phyloP scores from a whole-genome alignment of 257 asterid species.

The Orobanche coerulescens region DNA sequence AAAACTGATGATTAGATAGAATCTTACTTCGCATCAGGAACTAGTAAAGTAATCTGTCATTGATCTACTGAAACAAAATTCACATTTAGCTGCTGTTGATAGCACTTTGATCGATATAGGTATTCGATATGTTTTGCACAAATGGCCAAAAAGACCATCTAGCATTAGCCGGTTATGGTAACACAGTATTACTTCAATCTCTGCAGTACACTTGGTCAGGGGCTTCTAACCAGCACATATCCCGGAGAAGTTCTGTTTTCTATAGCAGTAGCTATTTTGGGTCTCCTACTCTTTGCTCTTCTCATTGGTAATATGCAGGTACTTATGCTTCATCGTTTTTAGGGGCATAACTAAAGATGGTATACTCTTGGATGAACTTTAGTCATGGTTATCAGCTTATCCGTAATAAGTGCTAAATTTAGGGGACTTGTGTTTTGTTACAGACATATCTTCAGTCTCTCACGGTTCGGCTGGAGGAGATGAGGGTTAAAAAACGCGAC shows the following conservation, averaged over 20 bases:
- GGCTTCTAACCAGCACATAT: slow-evolving; percentile 83
- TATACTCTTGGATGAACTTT: not conserved
- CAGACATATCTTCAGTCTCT: slow-evolving; percentile 97
- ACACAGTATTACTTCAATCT: slow-evolving; percentile 16
- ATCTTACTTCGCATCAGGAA: not conserved
- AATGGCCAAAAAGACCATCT: not conserved
- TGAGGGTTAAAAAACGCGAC: slow-evolving; percentile 86
- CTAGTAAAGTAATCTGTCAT: not conserved
- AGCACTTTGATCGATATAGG: not conserved
- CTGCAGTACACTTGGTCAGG: slow-evolving; percentile 90
- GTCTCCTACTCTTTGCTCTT: slow-evolving; percentile 87
- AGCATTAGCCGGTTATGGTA: not conserved
- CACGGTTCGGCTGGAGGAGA: slow-evolving; percentile 82
- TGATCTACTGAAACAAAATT: not conserved
- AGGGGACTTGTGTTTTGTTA: slow-evolving; percentile 17
- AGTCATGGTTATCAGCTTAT: not conserved
- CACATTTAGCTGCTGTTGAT: not conserved
- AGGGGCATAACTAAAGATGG: not conserved
- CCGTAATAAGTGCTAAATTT: slow-evolving; percentile 7
- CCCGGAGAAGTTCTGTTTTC: slow-evolving; percentile 84
- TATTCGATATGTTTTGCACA: not conserved
- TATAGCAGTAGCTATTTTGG: slow-evolving; percentile 65
- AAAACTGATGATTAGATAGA: not conserved
- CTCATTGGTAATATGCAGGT: slow-evolving; percentile 99
- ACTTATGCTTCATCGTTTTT: not conserved